Percentiles rank a stretch among this genome's conserved stretches.
Evolutionary conservation across 108 stramenopile species (phyloP).

Genomic region (Nitzschia palea): DNA sequence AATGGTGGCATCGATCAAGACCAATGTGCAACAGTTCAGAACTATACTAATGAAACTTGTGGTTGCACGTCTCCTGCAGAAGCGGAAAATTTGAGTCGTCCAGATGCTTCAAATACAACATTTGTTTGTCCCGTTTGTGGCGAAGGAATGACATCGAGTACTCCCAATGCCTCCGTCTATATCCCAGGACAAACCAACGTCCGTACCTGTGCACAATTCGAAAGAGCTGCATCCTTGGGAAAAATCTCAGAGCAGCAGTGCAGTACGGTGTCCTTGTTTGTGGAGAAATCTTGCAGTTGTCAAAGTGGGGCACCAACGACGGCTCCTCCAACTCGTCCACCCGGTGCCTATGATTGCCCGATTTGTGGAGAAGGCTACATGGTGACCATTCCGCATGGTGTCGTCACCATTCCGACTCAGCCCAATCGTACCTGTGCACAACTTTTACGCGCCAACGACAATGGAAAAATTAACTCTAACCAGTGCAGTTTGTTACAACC

Average conservation of each 20-base stretch:
- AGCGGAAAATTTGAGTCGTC: not conserved
- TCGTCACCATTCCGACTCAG: constrained; percentile 6
- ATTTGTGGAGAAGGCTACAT: constrained; percentile 13
- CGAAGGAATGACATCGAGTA: constrained; percentile 3
- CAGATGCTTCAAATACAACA: constrained; percentile 3
- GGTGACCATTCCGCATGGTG: constrained; percentile 16
- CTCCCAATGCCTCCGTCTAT: not conserved
- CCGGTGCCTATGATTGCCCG: constrained; percentile 12
- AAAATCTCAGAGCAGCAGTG: constrained; percentile 7
- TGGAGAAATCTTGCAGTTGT: constrained; percentile 13
- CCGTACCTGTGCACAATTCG: constrained; percentile 6
- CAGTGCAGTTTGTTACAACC: constrained; percentile 21
- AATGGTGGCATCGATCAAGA: not conserved
- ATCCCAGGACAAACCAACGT: not conserved
- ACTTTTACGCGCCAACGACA: not conserved
- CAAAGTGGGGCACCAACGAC: not conserved
- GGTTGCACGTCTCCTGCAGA: constrained; percentile 5
- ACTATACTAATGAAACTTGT: constrained; percentile 4
- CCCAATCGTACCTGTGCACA: constrained; percentile 17
- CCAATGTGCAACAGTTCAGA: constrained; percentile 10
- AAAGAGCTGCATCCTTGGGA: not conserved
- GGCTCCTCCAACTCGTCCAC: not conserved
- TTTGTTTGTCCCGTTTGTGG: constrained; percentile 22
- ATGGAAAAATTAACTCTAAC: constrained; percentile 5
- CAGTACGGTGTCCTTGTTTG: not conserved